Evolutionary conservation across 2,329 filamentous ascomycete species (phyloP), one percentile per base, ranked within the genome.

Genomic region (Gnomoniopsis sp.): DNA sequence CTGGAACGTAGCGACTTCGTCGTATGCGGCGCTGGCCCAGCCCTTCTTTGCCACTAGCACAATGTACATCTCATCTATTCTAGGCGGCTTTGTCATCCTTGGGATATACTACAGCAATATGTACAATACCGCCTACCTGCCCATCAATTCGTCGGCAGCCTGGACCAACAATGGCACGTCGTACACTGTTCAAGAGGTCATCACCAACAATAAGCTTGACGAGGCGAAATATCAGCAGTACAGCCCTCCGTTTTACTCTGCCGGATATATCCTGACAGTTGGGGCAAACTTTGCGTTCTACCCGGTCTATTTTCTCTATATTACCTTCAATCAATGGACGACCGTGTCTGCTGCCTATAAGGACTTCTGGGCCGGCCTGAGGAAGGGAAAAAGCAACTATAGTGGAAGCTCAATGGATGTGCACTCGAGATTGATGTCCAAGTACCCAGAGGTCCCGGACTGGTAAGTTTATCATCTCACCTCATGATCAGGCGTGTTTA

Each of bases 101-200:
- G 72, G 60, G 19, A 73, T 78, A 41, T 77, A 73, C 67, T 77
- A 75, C 66, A 70, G 48, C 33, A 79, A 79, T 60, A 74, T 74
- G 33, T 75, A 74, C 62, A 71, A 74, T 57, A 73, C 77, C 0
- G 75, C 71, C 0, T 81, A 77, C 47, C 69, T 81, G 3, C 79
- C 78, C 7, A 78, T 80, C 65, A 81, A 81, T 68, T 76, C 75
- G 0, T 74, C 72, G 1, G 69, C 70, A 0, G 76, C 76, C 21
- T 81, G 78, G 44, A 74, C 77, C 50, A 77, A 81, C 57, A 72
- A 74, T 3, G 76, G 72, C 2, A 72, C 66, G 0, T 63, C 67
- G 0, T 81, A 79, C 60, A 70, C 74, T 11, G 74, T 79, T 3
- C 68, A 71, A 41, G 72, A 69, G 6, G 70, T 76, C 6, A 68